A percentile compares a stretch with the other conserved stretches of the same genome.
phyloP scores from a whole-genome alignment of 768 basidiomycete genomes.

The Russula vinacea region DNA sequence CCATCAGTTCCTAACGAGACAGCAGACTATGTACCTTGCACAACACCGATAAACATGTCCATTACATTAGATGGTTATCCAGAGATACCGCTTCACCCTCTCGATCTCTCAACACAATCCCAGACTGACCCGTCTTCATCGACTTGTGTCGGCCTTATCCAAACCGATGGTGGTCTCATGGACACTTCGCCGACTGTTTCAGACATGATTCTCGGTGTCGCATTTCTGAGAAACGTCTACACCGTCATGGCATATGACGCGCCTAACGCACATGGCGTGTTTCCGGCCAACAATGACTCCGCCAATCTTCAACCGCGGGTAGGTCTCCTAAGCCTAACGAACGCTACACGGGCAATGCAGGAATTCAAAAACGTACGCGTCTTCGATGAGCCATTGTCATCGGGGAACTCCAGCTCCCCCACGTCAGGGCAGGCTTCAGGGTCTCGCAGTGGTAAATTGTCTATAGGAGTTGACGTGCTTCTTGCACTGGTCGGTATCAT shows the following conservation, averaged over 20 bases:
- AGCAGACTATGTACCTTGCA: slow-evolving; percentile 72
- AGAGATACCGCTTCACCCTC: slow-evolving; percentile 65
- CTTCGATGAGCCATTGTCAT: slow-evolving; percentile 52
- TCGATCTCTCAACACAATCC: slow-evolving; percentile 62
- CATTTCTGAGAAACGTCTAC: slow-evolving; percentile 74
- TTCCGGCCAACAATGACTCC: slow-evolving; percentile 36
- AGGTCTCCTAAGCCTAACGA: slow-evolving; percentile 62
- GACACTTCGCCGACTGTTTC: slow-evolving; percentile 37
- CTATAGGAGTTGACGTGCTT: slow-evolving; percentile 61
- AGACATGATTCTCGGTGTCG: slow-evolving; percentile 76
- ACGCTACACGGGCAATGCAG: slow-evolving; percentile 55
- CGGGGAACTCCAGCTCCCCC: slow-evolving; percentile 17
- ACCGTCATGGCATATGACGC: slow-evolving; percentile 67
- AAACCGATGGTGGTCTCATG: slow-evolving; percentile 49
- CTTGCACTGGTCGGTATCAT: slow-evolving; percentile 59
- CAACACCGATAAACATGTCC: slow-evolving; percentile 65
- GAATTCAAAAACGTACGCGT: slow-evolving; percentile 73
- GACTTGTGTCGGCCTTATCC: slow-evolving; percentile 65
- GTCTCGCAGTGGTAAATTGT: slow-evolving; percentile 40
- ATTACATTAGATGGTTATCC: slow-evolving; percentile 58
- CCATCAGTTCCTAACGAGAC: slow-evolving; percentile 20
- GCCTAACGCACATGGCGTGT: slow-evolving; percentile 46
- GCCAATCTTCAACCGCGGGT: slow-evolving; percentile 42
- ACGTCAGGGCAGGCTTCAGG: slow-evolving; percentile 11
- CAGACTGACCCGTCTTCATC: slow-evolving; percentile 42